Base-by-base conservation (phyloP, 305 asterid species). In the Andrographis paniculata region DNA sequence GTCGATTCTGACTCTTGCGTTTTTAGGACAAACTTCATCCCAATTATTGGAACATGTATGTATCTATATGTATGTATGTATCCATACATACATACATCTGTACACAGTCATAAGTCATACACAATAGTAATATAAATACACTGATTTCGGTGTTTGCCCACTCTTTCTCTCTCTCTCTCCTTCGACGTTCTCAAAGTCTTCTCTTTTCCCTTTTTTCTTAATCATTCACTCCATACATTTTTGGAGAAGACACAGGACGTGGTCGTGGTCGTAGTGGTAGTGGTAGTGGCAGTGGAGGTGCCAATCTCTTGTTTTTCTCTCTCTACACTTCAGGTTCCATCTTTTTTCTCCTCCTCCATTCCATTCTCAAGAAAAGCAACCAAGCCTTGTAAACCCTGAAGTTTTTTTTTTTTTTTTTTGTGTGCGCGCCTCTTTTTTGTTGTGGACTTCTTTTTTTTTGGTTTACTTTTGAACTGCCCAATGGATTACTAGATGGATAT, bases 381-480 rank as follows among this genome's bases (percentile, higher is more conserved):
- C 30, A 35, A 41, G 35, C 50, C 1, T 45, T 55, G 45, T 27
- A 38, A 51, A 17, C 75, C 76, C 68, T 66, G 10, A 75, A 80
- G 85, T 58, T 71, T 24, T 51, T 64, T 71, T 80, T 80, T 73
- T 76, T 75, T 72, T 66, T 76, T 68, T 69, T 70, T 64, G 64
- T 65, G 84, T 74, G 71, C 48, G 40, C 15, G 50, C 75, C 56
- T 42, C 63, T 50, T 61, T 43, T 52, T 59, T 64, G n/a, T 52
- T 62, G 61, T 18, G 58, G 55, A 51, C 66, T 57, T 60, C 67
- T 35, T 71, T 82, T 67, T 70, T 59, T 53, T 63, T 66, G 73
- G 65, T 48, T 56, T 58, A 37, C 64, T 66, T 80, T 64, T 45
- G 62, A 59, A 64, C 75, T 78, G 62, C 68, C 82, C 75, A 61